These are phyloP conservation scores for Mycosphaerella arachidis DNA, from an alignment of 2,329 filamentous ascomycete species.

Conservation along the genomic window DNA sequence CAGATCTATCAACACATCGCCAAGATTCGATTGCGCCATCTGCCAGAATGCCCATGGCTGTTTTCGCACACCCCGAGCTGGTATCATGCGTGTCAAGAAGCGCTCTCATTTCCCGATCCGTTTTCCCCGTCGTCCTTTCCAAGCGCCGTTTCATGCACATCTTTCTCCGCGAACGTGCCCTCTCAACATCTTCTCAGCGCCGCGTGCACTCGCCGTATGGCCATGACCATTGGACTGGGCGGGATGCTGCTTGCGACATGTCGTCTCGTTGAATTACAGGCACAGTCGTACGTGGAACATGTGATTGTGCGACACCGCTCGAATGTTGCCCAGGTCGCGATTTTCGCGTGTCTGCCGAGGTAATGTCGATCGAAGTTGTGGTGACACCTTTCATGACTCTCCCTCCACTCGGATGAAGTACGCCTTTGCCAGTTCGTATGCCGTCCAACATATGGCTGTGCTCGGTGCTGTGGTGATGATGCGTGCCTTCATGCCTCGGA, in stretches of 20 bases:
- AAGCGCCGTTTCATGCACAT: background rate
- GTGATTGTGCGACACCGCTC: background rate
- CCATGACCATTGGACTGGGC: background rate
- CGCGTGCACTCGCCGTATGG: background rate
- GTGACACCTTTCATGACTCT: constrained; percentile 19
- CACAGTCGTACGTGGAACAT: background rate
- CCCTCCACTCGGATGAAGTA: constrained; percentile 53
- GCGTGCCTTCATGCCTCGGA: constrained; percentile 85
- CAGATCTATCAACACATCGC: background rate
- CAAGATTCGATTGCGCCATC: background rate
- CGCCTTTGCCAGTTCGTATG: constrained; percentile 65
- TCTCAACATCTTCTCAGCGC: background rate
- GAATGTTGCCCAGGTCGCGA: background rate
- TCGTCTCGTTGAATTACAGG: background rate
- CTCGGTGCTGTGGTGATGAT: constrained; percentile 97
- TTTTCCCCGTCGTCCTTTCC: background rate
- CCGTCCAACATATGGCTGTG: constrained; percentile 98
- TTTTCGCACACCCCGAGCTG: background rate
- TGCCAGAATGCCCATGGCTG: background rate
- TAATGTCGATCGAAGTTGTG: background rate
- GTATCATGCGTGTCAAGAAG: background rate
- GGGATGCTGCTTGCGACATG: background rate
- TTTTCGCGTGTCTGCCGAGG: background rate
- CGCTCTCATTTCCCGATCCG: background rate
- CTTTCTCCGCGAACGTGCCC: background rate